These are phyloP conservation scores for Podila epigama DNA, from an alignment of 192 early-diverging fungal species.

Conservation along the genomic window DNA sequence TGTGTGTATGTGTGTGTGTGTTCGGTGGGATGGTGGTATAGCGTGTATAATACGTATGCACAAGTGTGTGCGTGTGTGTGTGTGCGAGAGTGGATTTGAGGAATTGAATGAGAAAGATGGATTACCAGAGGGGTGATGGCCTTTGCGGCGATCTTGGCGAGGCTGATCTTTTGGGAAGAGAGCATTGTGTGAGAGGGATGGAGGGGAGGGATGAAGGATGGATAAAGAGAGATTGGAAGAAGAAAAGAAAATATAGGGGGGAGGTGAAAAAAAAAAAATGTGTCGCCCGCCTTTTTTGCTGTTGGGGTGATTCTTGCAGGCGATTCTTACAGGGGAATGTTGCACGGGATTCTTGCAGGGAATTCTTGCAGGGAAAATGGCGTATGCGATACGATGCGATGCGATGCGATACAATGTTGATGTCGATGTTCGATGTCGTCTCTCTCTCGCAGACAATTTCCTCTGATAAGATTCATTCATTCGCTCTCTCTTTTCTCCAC, in stretches of 20 bases:
- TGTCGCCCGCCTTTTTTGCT: neutral
- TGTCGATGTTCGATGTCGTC: no score
- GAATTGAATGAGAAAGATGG: neutral
- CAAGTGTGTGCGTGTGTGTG: no score
- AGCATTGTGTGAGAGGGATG: slow-evolving; percentile 12
- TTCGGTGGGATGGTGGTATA: no score
- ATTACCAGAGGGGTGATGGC: slow-evolving; percentile 45
- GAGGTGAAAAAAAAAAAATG: neutral
- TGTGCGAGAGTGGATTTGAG: neutral
- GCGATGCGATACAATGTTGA: no score
- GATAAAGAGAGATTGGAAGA: neutral
- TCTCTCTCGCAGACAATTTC: no score
- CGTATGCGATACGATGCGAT: no score
- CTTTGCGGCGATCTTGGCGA: slow-evolving; percentile 47
- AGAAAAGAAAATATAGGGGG: neutral
- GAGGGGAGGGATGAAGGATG: neutral
- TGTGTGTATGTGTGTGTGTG: no score
- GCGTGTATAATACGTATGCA: neutral
- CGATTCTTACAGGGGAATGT: neutral
- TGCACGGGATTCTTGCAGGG: no score
- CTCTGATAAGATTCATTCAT: neutral
- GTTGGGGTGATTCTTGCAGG: neutral
- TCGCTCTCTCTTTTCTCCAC: neutral
- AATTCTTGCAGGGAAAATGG: no score
- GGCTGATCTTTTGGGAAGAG: slow-evolving; percentile 46